Base-by-base conservation (phyloP, 2,329 filamentous ascomycete genomes). In the Pyricularia sp. region DNA sequence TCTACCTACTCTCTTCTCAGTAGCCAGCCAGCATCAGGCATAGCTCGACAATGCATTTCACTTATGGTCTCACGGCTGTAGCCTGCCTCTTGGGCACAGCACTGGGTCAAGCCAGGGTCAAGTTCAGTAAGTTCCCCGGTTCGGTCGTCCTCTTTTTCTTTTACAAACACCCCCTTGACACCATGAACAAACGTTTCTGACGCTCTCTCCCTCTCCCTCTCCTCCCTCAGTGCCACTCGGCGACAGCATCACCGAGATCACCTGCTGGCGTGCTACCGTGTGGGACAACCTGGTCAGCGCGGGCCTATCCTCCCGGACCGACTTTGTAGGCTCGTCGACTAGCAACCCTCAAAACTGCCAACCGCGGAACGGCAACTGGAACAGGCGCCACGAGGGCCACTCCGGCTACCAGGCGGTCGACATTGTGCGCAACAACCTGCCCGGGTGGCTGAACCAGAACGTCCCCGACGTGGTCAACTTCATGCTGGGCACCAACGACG, bases 401-500 rank as follows among this genome's bases (percentile, higher is more conserved):
- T 78, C 79, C 12, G 80, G 81, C 6, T 81, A 76, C 73, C 75
- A 79, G 17, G 80, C 79, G 59, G 77, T 80, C 70, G 77, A 82
- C 72, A 81, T 83, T 68, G 80, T 80, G 25, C 78, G 78, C 71
- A 78, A 76, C 68, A 77, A 82, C 70, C 74, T 82, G 4, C 73
- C 73, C 4, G 75, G 74, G 33, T 82, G 81, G 81, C 73, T 82
- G 26, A 72, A 74, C 17, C 74, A 61, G 67, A 76, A 77, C 1
- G 76, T 74, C 11, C 77, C 81, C 12, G 81, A 82, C 69, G 75
- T 83, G 17, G 79, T 83, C 14, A 79, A 78, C 75, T 81, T 81
- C 73, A 81, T 81, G 78, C 75, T 83, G 5, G 81, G 81, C 50
- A 83, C 81, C 2, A 82, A 83, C 71, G 81, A 83, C 71, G 77